phyloP scores from a whole-genome alignment of 1,139 yeast genomes.

The Pichia inconspicua region DNA sequence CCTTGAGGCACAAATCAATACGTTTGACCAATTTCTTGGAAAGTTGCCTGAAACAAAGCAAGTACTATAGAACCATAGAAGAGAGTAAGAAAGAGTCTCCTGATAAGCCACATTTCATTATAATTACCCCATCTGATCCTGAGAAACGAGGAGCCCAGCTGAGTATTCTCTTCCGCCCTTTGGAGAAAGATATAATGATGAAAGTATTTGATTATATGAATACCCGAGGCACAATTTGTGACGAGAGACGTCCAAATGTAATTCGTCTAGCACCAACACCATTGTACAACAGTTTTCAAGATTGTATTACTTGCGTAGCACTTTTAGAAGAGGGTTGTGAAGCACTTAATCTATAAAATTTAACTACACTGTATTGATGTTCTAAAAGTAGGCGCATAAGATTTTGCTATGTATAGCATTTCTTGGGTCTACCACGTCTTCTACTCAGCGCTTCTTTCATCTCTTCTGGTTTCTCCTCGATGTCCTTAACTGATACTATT shows the following conservation, averaged over 20 bases:
- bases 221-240: slow-evolving; percentile 63
- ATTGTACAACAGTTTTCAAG: slow-evolving; percentile 68
- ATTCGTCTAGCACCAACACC: slow-evolving; percentile 81
- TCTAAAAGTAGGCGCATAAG: no score
- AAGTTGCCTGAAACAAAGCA: slow-evolving; percentile 35
- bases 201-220: slow-evolving; percentile 43
- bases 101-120: slow-evolving; percentile 43
- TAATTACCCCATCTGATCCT: slow-evolving; percentile 61
- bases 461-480: slow-evolving; percentile 10
- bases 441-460: slow-evolving; percentile 15
- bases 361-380: background rate
- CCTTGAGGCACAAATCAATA: slow-evolving; percentile 49
- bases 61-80: slow-evolving; percentile 36
- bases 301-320: slow-evolving; percentile 43
- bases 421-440: slow-evolving; percentile 16
- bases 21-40: slow-evolving; percentile 53
- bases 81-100: slow-evolving; percentile 6
- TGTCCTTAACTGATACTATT: slow-evolving; percentile 9
- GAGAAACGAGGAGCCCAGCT: slow-evolving; percentile 73
- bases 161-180: slow-evolving; percentile 60
- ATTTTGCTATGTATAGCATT: background rate
- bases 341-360: background rate
- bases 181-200: slow-evolving; percentile 52
- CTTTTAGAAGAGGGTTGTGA: slow-evolving; percentile 33
- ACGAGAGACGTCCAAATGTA: slow-evolving; percentile 85